Evolutionary conservation across 148 eudicot species (phyloP).

Genomic region (Heliosperma pusillum): DNA sequence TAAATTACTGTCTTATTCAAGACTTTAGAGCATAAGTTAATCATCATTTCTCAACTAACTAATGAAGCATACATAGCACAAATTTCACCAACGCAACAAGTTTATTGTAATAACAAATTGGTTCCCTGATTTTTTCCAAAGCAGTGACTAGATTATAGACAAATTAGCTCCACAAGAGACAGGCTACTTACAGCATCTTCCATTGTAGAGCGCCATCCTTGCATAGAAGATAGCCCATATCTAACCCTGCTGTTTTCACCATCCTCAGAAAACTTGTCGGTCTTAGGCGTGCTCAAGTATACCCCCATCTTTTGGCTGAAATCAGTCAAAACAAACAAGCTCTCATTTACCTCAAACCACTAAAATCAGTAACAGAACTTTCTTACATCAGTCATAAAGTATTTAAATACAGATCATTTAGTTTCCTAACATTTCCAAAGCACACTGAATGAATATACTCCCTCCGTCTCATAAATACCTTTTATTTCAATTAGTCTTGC

Average conservation of each 20-base stretch:
- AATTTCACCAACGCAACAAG: background rate
- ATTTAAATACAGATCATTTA: background rate
- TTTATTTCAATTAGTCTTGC: too few relatives aligned
- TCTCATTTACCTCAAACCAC: too few relatives aligned
- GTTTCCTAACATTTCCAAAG: background rate
- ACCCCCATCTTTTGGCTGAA: constrained; percentile 73
- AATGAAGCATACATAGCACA: background rate
- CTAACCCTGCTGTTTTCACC: constrained; percentile 65
- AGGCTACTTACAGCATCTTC: constrained; percentile 92
- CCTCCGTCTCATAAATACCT: too few relatives aligned
- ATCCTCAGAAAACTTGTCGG: constrained; percentile 93
- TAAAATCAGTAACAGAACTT: too few relatives aligned
- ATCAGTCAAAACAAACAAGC: constrained; percentile 16
- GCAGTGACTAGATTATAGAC: constrained; percentile 13
- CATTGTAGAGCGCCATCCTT: constrained; percentile 99
- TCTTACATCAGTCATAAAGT: too few relatives aligned
- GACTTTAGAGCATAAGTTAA: background rate
- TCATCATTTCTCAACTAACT: background rate
- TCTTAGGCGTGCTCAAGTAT: constrained; percentile 90
- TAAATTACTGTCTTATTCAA: too few relatives aligned
- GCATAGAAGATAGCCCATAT: constrained; percentile 95
- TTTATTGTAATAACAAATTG: background rate
- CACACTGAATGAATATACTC: too few relatives aligned
- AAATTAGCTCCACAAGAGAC: background rate
- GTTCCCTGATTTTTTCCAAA: background rate